Conservation (phyloP, 495 filamentous ascomycete species). For the Hyaloscypha hepaticicola region DNA sequence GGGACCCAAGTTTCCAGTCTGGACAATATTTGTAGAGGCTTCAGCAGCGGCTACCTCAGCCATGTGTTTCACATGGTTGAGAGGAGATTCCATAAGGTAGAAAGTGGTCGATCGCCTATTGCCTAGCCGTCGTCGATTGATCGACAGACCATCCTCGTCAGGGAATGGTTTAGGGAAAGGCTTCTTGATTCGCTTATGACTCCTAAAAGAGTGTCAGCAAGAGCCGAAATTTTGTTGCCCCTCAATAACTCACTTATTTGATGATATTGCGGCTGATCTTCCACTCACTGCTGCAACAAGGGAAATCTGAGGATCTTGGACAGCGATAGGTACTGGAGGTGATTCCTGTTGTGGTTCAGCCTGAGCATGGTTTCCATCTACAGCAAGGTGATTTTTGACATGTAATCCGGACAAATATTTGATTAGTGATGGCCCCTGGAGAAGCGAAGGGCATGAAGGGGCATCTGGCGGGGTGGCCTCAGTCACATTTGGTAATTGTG, state of each 20-base stretch:
- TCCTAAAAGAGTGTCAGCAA: not conserved
- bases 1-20: not conserved
- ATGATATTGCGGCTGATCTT: not conserved
- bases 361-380: not conserved
- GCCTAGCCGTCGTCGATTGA: not conserved
- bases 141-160: not conserved
- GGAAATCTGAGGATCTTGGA: not conserved
- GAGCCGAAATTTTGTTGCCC: not conserved
- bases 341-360: not conserved
- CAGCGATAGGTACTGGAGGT: not conserved
- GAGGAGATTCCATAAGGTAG: not conserved
- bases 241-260: slow-evolving; percentile 4
- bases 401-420: not conserved
- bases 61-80: not conserved
- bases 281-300: not conserved
- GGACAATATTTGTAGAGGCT: not conserved
- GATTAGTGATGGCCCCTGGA: not conserved
- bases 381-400: not conserved
- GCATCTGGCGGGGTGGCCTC: not conserved
- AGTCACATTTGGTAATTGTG: not conserved
- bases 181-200: not conserved
- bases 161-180: not conserved
- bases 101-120: not conserved
- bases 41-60: not conserved
- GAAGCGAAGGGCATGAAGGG: not conserved